Evolutionary conservation across 2,329 filamentous ascomycete species (phyloP).

Genomic region (Cordyceps cateniannulata): DNA sequence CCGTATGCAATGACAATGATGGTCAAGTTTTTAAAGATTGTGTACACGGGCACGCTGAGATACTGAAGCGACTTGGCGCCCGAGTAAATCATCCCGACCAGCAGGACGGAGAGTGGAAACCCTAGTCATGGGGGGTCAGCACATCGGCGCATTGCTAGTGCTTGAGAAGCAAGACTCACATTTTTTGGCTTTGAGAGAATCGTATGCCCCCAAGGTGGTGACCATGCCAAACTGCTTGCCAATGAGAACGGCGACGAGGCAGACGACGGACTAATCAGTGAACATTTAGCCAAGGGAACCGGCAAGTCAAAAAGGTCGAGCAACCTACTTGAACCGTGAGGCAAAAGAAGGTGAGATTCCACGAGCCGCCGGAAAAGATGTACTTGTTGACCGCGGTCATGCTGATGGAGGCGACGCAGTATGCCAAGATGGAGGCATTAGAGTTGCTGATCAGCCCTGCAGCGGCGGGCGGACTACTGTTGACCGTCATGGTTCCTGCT

Average conservation of each 20-base stretch:
- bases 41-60: conserved; percentile 96
- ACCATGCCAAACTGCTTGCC: conserved; percentile 81
- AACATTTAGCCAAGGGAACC: neutral
- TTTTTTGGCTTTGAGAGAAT: conserved; percentile 81
- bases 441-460: conserved; percentile 54
- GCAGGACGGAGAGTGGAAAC: conserved; percentile 92
- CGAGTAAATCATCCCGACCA: conserved; percentile 99
- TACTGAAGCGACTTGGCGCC: conserved; percentile 92
- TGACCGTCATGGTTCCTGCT: neutral
- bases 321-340: conserved; percentile 77
- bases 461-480: neutral
- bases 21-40: conserved; percentile 99
- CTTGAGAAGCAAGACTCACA: conserved; percentile 50
- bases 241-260: conserved; percentile 73
- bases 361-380: conserved; percentile 81
- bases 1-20: conserved; percentile 98
- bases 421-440: conserved; percentile 72
- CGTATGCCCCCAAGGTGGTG: conserved; percentile 74
- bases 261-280: conserved; percentile 68
- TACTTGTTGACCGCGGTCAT: conserved; percentile 99
- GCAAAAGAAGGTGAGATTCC: conserved; percentile 96
- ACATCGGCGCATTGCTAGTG: neutral
- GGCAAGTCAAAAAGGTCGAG: neutral
- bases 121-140: conserved; percentile 45
- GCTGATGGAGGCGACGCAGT: conserved; percentile 93